These are phyloP conservation scores for Didymellaceae sp. DNA, from an alignment of 2,329 filamentous ascomycete species.

Conservation along the genomic window DNA sequence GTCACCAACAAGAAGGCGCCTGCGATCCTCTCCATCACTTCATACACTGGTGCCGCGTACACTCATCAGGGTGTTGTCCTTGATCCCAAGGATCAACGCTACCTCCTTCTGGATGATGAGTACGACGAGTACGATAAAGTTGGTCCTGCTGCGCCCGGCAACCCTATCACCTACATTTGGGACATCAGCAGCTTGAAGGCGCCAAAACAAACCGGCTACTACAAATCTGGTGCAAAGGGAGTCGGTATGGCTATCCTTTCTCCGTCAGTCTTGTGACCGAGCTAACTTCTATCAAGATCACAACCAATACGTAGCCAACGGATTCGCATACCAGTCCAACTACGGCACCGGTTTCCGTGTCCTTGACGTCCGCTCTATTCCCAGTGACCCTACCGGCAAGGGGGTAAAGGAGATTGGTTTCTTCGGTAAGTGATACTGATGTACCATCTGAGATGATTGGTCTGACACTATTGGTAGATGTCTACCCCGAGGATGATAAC, in stretches of 20 bases:
- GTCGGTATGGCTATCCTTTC: constrained; percentile 35
- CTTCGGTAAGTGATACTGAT: neutral
- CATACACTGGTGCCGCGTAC: constrained; percentile 64
- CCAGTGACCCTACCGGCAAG: constrained; percentile 48
- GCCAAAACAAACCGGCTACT: constrained; percentile 51
- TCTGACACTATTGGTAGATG: constrained; percentile 31
- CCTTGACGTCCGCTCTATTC: constrained; percentile 52
- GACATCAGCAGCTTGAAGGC: constrained; percentile 43
- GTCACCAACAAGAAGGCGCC: constrained; percentile 57
- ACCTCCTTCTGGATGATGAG: constrained; percentile 49
- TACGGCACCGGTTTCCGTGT: constrained; percentile 53
- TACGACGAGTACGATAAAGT: constrained; percentile 49
- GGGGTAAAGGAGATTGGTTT: constrained; percentile 49
- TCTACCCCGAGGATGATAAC: constrained; percentile 54
- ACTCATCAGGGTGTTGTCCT: constrained; percentile 66
- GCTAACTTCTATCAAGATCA: constrained; percentile 43
- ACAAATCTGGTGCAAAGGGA: constrained; percentile 48
- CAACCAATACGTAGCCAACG: constrained; percentile 56
- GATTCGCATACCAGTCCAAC: constrained; percentile 53
- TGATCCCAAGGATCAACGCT: constrained; percentile 44
- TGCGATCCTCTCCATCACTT: constrained; percentile 59
- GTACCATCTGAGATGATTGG: too few species aligned
- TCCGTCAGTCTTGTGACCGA: too few species aligned
- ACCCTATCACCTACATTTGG: constrained; percentile 51
- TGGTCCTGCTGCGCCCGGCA: constrained; percentile 41